These are phyloP conservation scores for Phyllostachys edulis DNA, from an alignment of 176 grass and related monocot species.

Conservation along the genomic window DNA sequence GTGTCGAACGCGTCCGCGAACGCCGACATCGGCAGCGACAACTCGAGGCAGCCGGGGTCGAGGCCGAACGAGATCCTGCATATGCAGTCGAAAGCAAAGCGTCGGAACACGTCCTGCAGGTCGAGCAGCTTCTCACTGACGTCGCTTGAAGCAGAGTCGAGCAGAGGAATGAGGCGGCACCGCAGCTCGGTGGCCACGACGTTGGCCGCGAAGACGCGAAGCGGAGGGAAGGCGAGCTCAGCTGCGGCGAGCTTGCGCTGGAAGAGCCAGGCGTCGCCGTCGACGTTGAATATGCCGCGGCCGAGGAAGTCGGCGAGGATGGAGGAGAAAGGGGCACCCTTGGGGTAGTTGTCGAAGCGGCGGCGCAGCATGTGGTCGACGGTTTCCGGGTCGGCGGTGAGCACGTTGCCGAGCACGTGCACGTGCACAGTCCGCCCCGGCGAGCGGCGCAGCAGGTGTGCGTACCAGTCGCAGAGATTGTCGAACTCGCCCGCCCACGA, in stretches of 20 bases:
- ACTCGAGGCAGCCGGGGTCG: constrained; percentile 67
- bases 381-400: constrained; percentile 65
- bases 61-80: constrained; percentile 78
- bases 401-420: constrained; percentile 67
- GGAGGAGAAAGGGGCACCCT: constrained; percentile 65
- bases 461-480: constrained; percentile 90
- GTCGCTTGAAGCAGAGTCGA: constrained; percentile 35
- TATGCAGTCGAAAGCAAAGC: constrained; percentile 77
- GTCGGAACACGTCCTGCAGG: constrained; percentile 73
- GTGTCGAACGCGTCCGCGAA: constrained; percentile 71
- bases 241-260: constrained; percentile 70
- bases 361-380: constrained; percentile 70
- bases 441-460: constrained; percentile 65
- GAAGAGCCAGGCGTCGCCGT: constrained; percentile 69
- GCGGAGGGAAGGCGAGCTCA: constrained; percentile 42
- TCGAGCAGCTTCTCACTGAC: constrained; percentile 40
- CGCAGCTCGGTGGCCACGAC: constrained; percentile 61
- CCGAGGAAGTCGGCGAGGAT: constrained; percentile 86
- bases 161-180: constrained; percentile 63
- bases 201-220: constrained; percentile 44
- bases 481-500: constrained; percentile 72
- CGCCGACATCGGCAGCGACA: constrained; percentile 50
- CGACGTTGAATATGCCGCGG: constrained; percentile 81
- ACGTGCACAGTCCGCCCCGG: constrained; percentile 78
- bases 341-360: constrained; percentile 81